Conservation (phyloP, 2,329 filamentous ascomycete genomes). For the Aspergillus brasiliensis region DNA sequence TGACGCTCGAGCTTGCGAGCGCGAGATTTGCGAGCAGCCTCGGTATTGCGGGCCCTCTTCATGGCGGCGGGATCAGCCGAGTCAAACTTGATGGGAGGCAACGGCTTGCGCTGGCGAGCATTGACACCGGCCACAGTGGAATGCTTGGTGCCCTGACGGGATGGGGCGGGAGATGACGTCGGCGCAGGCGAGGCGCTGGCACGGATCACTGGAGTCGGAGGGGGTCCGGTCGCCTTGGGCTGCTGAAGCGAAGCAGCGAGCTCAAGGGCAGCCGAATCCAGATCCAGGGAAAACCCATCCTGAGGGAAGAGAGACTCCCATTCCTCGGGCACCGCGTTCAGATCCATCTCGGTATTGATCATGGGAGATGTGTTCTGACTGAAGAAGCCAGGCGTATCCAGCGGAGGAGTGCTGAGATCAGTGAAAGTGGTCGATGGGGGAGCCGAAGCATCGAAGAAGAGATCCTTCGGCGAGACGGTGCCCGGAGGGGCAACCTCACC, state of each 20-base stretch:
- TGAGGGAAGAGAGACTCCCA: slow-evolving; percentile 68
- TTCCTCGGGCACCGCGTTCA: slow-evolving; percentile 55
- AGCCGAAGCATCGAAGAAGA: slow-evolving; percentile 73
- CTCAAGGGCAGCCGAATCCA: slow-evolving; percentile 38
- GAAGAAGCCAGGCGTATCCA: slow-evolving; percentile 72
- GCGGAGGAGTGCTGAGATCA: slow-evolving; percentile 78
- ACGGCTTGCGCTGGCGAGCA: slow-evolving; percentile 75
- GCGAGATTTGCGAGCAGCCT: slow-evolving; percentile 90
- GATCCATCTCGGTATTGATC: slow-evolving; percentile 62
- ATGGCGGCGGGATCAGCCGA: slow-evolving; percentile 73
- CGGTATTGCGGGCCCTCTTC: slow-evolving; percentile 91
- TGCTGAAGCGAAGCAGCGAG: slow-evolving; percentile 28
- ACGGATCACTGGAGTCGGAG: slow-evolving; percentile 33
- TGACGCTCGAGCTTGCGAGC: slow-evolving; percentile 79
- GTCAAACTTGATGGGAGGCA: slow-evolving; percentile 78
- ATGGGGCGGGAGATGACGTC: slow-evolving; percentile 45
- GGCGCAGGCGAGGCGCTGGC: not conserved
- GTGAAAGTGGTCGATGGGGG: slow-evolving; percentile 83
- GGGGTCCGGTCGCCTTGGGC: slow-evolving; percentile 19
- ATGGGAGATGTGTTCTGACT: slow-evolving; percentile 77
- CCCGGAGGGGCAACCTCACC: slow-evolving; percentile 42
- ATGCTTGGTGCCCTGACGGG: slow-evolving; percentile 18
- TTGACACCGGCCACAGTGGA: slow-evolving; percentile 49
- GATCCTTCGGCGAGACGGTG: slow-evolving; percentile 83
- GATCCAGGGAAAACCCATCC: slow-evolving; percentile 28